Percentiles rank a stretch among this genome's conserved stretches.
Evolutionary conservation across 2,329 filamentous ascomycete genomes (phyloP).

Genomic region (Sporothrix sp.): DNA sequence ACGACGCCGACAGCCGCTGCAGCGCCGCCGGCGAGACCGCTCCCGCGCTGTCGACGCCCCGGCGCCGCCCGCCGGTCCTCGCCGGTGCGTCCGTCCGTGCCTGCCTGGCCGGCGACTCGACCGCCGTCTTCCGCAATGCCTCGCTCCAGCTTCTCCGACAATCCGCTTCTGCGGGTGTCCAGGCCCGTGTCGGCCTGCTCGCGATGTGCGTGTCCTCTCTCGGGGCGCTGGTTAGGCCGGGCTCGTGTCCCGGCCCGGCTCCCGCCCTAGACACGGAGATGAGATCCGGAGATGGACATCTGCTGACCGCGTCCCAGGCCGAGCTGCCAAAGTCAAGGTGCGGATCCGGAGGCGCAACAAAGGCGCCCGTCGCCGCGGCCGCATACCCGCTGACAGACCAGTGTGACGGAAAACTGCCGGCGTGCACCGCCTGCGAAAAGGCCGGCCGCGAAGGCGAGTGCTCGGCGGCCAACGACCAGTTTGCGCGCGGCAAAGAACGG

Average conservation of each 20-base stretch:
- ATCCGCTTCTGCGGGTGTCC: conserved; percentile 61
- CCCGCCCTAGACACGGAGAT: too few species aligned
- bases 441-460: conserved; percentile 79
- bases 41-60: not conserved
- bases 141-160: conserved; percentile 33
- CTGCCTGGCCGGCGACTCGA: too few species aligned
- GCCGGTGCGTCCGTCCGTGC: too few species aligned
- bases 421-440: conserved; percentile 90
- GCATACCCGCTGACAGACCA: conserved; percentile 28
- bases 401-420: conserved; percentile 93
- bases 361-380: too few species aligned
- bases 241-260: too few species aligned
- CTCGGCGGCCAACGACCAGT: conserved; percentile 90
- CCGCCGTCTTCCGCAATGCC: conserved; percentile 24
- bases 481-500: conserved; percentile 87
- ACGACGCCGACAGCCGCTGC: not conserved
- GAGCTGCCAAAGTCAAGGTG: conserved; percentile 89
- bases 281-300: too few species aligned
- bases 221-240: too few species aligned
- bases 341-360: too few species aligned
- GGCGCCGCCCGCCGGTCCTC: too few species aligned
- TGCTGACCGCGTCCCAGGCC: too few species aligned
- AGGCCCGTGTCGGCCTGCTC: conserved; percentile 72
- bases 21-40: not conserved
- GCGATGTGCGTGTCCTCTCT: conserved; percentile 44